Evolutionary conservation across 306 rosid genomes (phyloP).

Genomic region (Adenanthera pavonina): DNA sequence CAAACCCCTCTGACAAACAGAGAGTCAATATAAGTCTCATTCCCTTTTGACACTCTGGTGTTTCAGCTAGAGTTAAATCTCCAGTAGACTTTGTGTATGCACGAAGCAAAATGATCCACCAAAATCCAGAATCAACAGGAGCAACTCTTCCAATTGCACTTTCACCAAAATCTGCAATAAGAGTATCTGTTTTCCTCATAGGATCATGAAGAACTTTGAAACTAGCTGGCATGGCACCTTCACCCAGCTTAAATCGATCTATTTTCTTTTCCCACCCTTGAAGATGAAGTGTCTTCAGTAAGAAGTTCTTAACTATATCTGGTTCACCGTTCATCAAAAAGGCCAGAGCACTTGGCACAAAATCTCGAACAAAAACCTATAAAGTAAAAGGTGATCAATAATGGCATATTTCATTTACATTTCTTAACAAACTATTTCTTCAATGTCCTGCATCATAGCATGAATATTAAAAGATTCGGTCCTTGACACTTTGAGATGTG

Average conservation of each 20-base stretch:
- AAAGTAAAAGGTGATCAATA: conserved; percentile 12
- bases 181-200: conserved; percentile 67
- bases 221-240: conserved; percentile 95
- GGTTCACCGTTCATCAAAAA: conserved; percentile 95
- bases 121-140: conserved; percentile 93
- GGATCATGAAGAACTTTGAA: conserved; percentile 92
- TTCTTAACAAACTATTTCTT: not conserved
- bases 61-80: conserved; percentile 75
- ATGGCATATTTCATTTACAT: not conserved
- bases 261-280: conserved; percentile 92
- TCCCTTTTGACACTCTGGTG: conserved; percentile 79
- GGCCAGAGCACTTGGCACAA: conserved; percentile 90
- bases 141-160: conserved; percentile 97
- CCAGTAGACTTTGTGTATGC: conserved; percentile 93
- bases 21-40: conserved; percentile 83
- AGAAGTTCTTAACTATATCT: conserved; percentile 81
- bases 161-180: conserved; percentile 90
- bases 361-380: conserved; percentile 89
- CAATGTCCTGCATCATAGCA: conserved; percentile 7
- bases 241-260: conserved; percentile 90
- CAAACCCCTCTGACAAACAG: conserved; percentile 91
- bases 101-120: conserved; percentile 93
- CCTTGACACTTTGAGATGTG: conserved; percentile 5
- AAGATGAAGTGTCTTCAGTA: conserved; percentile 81
- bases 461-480: conserved; percentile 4